A percentile compares a stretch with the other conserved stretches of the same genome.
phyloP scores from a whole-genome alignment of 2,329 filamentous ascomycete genomes.

The Ramularia endophylla region DNA sequence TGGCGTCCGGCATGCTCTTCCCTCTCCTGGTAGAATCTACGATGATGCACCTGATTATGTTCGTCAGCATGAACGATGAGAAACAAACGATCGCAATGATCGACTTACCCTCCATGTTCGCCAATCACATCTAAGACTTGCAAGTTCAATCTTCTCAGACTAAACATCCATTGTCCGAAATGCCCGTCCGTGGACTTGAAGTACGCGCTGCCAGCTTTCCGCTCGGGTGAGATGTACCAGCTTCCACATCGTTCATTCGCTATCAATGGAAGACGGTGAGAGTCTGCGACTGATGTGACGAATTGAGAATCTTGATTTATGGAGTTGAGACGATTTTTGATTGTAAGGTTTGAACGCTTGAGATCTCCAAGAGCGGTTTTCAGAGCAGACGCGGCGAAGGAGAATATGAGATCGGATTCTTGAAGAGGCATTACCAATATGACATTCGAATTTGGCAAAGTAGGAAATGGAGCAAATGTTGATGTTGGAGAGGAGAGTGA shows the following conservation, averaged over 20 bases:
- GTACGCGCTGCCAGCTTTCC: constrained; percentile 71
- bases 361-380: constrained; percentile 65
- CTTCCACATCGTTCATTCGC: constrained; percentile 94
- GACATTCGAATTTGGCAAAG: background rate
- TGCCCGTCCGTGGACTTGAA: constrained; percentile 99
- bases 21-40: constrained; percentile 90
- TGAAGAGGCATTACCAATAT: constrained; percentile 7
- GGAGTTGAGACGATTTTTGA: constrained; percentile 74
- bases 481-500: no score
- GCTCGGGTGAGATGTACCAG: constrained; percentile 73
- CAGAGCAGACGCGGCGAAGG: constrained; percentile 55
- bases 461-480: background rate
- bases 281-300: constrained; percentile 55
- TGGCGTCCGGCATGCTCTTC: constrained; percentile 92
- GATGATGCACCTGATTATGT: constrained; percentile 64
- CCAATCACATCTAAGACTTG: constrained; percentile 68
- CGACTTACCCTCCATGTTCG: constrained; percentile 57
- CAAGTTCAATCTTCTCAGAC: constrained; percentile 74
- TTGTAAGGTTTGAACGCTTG: constrained; percentile 68
- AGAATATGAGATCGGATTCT: constrained; percentile 47
- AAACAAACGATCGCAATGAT: background rate
- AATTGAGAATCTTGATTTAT: constrained; percentile 73
- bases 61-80: background rate
- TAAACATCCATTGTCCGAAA: constrained; percentile 84
- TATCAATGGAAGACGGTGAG: constrained; percentile 62